Evolutionary conservation across 306 rosid species (phyloP).

Genomic region (Casuarina cunninghamiana): DNA sequence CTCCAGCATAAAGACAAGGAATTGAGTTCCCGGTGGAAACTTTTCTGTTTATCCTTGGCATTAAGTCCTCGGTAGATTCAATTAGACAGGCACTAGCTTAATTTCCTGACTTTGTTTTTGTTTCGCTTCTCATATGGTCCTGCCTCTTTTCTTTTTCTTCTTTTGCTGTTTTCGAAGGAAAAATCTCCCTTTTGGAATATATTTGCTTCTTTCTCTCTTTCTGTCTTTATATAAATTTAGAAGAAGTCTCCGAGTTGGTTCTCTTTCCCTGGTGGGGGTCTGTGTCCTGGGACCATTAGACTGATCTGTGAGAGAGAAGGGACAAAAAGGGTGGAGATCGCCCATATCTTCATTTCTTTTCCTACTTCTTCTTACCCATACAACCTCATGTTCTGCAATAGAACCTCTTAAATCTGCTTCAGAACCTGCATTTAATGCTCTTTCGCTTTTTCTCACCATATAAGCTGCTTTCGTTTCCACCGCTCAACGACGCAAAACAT

Average conservation of each 20-base stretch:
- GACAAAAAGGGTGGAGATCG: conserved; percentile 40
- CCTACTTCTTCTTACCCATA: conserved; percentile 45
- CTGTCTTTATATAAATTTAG: conserved; percentile 23
- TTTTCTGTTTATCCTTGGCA: not conserved
- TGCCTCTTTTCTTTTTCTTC: not conserved
- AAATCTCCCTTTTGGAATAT: conserved; percentile 24
- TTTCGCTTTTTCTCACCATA: conserved; percentile 28
- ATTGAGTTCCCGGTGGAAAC: conserved; percentile 42
- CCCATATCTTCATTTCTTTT: conserved; percentile 39
- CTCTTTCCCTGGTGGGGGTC: conserved; percentile 34
- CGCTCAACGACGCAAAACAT: conserved; percentile 11
- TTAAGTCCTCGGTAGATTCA: conserved; percentile 21
- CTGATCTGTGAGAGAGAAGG: conserved; percentile 39
- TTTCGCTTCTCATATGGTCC: conserved; percentile 25
- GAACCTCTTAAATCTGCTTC: conserved; percentile 34
- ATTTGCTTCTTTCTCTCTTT: not conserved
- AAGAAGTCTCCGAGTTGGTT: conserved; percentile 27
- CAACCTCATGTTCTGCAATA: conserved; percentile 59
- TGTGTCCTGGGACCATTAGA: conserved; percentile 54
- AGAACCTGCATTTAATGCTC: conserved; percentile 56
- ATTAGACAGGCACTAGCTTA: conserved; percentile 34
- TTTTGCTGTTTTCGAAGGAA: conserved; percentile 8
- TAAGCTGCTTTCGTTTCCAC: conserved; percentile 23
- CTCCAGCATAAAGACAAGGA: conserved; percentile 45
- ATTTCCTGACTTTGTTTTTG: conserved; percentile 38